A percentile compares a stretch with the other conserved stretches of the same genome.
Evolutionary conservation across 441 rosid genomes (phyloP).

Genomic region (Erodium moschatum): DNA sequence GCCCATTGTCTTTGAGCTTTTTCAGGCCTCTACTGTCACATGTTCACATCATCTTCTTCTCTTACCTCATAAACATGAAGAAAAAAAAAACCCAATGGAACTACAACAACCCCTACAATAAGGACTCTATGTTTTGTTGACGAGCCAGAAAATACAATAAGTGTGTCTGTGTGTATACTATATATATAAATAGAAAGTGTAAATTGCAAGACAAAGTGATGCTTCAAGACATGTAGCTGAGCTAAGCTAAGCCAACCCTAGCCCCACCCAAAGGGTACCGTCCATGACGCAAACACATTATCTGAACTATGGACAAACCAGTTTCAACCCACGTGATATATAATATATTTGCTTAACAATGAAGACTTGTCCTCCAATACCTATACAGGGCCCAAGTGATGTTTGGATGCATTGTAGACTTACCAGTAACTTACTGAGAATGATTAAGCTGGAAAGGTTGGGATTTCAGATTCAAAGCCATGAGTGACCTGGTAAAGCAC

Average conservation of each 20-base stretch:
- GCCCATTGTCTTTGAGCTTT: not conserved
- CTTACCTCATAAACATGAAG: not conserved
- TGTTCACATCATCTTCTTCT: not conserved
- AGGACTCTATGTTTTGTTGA: not conserved
- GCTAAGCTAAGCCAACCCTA: not conserved
- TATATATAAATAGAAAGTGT: not conserved
- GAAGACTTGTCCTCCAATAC: not conserved
- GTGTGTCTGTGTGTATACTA: too few species aligned
- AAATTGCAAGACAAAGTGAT: not conserved
- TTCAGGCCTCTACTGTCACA: not conserved
- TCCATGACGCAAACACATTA: not conserved
- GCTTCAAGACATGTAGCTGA: not conserved
- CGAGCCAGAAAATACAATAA: not conserved
- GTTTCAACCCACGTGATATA: not conserved
- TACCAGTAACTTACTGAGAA: not conserved
- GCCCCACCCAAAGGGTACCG: not conserved
- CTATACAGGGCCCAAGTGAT: not conserved
- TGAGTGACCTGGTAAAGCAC: slow-evolving; percentile 40
- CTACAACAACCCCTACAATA: too few species aligned
- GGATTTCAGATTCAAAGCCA: slow-evolving; percentile 46
- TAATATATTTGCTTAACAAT: not conserved
- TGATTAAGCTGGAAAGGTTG: slow-evolving; percentile 42
- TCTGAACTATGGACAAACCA: not conserved
- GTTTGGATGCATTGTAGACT: not conserved
- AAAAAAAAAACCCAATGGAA: too few species aligned